Percentiles rank a stretch among this genome's conserved stretches.
Conservation (phyloP, 306 rosid species). For the Rosa rugosa region DNA sequence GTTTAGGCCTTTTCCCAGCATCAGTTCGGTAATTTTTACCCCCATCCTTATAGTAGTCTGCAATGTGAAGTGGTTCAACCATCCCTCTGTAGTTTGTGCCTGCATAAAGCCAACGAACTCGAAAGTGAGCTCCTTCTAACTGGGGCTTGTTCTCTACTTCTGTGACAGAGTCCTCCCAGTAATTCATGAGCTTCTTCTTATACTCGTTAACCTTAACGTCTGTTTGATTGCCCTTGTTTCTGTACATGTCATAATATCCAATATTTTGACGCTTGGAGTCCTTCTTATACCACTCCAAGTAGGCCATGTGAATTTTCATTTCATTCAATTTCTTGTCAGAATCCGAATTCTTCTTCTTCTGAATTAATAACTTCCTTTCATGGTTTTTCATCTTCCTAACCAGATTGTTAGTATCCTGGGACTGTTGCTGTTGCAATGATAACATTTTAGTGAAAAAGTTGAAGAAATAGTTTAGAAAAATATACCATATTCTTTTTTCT, state of each 20-base stretch:
- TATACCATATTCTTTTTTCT: too few relatives aligned
- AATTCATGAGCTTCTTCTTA: slow-evolving; percentile 30
- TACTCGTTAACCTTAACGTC: slow-evolving; percentile 14
- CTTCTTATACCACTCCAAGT: slow-evolving; percentile 64
- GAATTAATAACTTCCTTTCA: neutral
- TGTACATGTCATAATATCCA: slow-evolving; percentile 71
- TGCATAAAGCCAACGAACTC: slow-evolving; percentile 35
- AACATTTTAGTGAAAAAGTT: neutral
- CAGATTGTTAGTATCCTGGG: neutral
- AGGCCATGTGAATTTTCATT: slow-evolving; percentile 39
- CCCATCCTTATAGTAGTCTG: slow-evolving; percentile 34
- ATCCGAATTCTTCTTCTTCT: slow-evolving; percentile 18
- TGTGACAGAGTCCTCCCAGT: slow-evolving; percentile 48
- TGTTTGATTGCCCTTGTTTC: accelerated
- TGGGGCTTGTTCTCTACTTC: slow-evolving; percentile 50
- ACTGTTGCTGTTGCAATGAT: slow-evolving; percentile 13
- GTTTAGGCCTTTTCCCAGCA: slow-evolving; percentile 32
- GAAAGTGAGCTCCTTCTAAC: slow-evolving; percentile 30
- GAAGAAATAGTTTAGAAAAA: neutral
- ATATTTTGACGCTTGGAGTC: neutral
- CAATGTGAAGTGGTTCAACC: slow-evolving; percentile 63
- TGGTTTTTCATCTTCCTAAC: neutral
- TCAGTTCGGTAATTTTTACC: slow-evolving; percentile 6
- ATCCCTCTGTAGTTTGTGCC: slow-evolving; percentile 61
- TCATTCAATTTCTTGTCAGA: slow-evolving; percentile 32